These are phyloP conservation scores for Skeletonema tropicum DNA, from an alignment of 108 stramenopile species.

Conservation along the genomic window DNA sequence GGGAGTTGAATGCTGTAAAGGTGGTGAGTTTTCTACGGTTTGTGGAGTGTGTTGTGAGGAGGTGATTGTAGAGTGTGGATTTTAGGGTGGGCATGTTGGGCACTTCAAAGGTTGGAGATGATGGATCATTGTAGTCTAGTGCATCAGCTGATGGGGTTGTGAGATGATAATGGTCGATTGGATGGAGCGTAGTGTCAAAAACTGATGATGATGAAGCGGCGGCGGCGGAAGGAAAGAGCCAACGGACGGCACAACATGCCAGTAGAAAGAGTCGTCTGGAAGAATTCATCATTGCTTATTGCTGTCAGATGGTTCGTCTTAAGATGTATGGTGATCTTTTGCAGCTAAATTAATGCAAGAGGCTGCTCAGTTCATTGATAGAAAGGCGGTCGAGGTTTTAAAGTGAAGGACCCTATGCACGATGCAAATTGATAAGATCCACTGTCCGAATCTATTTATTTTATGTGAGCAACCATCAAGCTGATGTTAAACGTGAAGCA, in stretches of 20 bases:
- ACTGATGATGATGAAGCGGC: not conserved
- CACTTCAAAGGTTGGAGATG: not conserved
- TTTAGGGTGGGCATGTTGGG: not conserved
- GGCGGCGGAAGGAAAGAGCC: not conserved
- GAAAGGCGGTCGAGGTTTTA: not conserved
- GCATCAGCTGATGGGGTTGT: too few species aligned
- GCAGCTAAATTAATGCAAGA: too few species aligned
- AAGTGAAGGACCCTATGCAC: not conserved
- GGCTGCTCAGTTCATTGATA: too few species aligned
- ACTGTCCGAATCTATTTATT: not conserved
- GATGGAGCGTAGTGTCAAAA: not conserved
- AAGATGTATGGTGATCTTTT: not conserved
- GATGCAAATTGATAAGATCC: not conserved
- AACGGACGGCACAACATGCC: not conserved
- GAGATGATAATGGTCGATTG: too few species aligned
- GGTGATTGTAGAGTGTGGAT: not conserved
- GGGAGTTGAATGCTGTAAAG: slow-evolving; percentile 31
- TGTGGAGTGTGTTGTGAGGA: not conserved
- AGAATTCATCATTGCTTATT: not conserved
- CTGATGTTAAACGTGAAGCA: not conserved
- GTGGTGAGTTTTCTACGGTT: not conserved
- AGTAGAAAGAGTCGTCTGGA: not conserved
- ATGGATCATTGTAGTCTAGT: not conserved
- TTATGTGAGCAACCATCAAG: not conserved
- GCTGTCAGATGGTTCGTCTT: not conserved